Evolutionary conservation across 305 asterid species (phyloP).

Genomic region (Monarda citriodora): DNA sequence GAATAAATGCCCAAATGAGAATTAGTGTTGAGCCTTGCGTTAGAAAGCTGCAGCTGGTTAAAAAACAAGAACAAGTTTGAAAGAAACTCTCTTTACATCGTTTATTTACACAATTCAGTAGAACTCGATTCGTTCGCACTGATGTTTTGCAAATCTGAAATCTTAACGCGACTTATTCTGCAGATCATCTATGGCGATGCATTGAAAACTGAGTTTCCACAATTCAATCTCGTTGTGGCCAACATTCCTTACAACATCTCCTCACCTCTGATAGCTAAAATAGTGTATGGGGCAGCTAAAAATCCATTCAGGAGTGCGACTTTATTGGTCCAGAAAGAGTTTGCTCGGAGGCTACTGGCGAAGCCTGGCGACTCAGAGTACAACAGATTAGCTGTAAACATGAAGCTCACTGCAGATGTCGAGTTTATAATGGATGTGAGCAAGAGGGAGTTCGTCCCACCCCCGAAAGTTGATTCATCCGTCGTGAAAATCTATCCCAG

Average conservation of each 20-base stretch:
- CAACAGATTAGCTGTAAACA: conserved; percentile 80
- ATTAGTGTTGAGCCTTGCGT: not conserved
- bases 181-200: conserved; percentile 87
- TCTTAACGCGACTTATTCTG: conserved; percentile 1
- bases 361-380: conserved; percentile 89
- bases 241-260: conserved; percentile 95
- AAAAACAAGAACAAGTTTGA: not conserved
- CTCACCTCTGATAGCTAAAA: conserved; percentile 77
- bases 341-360: conserved; percentile 77
- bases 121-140: not conserved
- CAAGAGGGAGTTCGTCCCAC: conserved; percentile 85
- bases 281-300: conserved; percentile 50
- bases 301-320: conserved; percentile 82
- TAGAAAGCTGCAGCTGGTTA: not conserved
- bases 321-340: conserved; percentile 85
- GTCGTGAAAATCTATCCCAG: conserved; percentile 81
- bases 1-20: conserved; percentile 27
- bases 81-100: not conserved
- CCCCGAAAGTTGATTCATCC: conserved; percentile 91
- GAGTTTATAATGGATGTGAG: conserved; percentile 93
- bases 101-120: not conserved
- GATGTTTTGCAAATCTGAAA: not conserved
- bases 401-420: conserved; percentile 78
- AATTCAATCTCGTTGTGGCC: conserved; percentile 85
- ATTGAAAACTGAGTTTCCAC: conserved; percentile 71